Evolutionary conservation across 148 eudicot species (phyloP).

Genomic region (Diospyros lotus): DNA sequence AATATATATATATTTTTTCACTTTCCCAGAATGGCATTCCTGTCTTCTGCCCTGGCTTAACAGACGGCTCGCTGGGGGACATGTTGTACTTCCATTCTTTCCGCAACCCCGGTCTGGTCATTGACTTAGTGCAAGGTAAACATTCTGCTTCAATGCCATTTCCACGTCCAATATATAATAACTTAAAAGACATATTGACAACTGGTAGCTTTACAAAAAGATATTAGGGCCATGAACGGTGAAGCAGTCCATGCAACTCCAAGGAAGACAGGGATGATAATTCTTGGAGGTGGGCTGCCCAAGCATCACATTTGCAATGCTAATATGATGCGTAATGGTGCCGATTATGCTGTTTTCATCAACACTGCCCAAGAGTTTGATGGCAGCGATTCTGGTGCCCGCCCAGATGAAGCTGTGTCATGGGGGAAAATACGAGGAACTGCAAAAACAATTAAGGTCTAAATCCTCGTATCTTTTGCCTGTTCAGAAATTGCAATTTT

Average conservation of each 20-base stretch:
- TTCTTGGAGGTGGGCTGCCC: constrained; percentile 74
- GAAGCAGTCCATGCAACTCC: constrained; percentile 68
- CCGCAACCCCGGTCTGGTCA: constrained; percentile 60
- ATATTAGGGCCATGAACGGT: constrained; percentile 64
- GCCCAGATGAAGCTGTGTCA: constrained; percentile 76
- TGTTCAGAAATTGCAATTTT: background rate
- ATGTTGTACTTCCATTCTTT: constrained; percentile 45
- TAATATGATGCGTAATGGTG: constrained; percentile 86
- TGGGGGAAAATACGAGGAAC: constrained; percentile 83
- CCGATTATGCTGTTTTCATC: constrained; percentile 67
- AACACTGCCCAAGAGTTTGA: constrained; percentile 86
- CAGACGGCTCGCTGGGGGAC: constrained; percentile 95
- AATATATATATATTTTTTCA: background rate
- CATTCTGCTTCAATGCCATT: background rate
- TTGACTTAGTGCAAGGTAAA: constrained; percentile 73
- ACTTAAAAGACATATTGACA: background rate
- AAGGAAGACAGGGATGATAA: constrained; percentile 76
- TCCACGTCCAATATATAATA: background rate
- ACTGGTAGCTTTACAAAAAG: constrained; percentile 23
- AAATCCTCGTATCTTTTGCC: background rate
- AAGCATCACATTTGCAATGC: constrained; percentile 84
- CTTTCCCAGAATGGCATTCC: constrained; percentile 69
- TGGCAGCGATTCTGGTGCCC: constrained; percentile 82
- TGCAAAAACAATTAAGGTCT: constrained; percentile 69
- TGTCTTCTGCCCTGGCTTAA: constrained; percentile 84